A percentile compares a stretch with the other conserved stretches of the same genome.
These are phyloP conservation scores for Sungouiozyma intestinalis DNA, from an alignment of 805 yeast species.

Conservation along the genomic window DNA sequence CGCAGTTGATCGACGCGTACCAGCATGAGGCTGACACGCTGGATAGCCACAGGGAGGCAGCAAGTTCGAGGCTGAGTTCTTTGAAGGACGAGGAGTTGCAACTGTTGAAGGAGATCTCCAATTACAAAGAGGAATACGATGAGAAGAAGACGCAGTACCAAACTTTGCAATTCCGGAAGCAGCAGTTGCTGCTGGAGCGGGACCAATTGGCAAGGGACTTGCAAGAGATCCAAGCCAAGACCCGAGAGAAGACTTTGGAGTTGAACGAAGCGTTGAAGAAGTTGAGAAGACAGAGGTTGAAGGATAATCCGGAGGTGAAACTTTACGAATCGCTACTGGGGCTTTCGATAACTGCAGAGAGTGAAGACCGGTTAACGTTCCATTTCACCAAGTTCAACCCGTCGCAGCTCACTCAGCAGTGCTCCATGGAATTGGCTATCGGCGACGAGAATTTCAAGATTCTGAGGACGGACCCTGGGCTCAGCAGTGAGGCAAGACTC, in stretches of 20 bases:
- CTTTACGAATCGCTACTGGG: slow-evolving; percentile 48
- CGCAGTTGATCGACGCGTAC: slow-evolving; percentile 6
- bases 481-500: slow-evolving; percentile 17
- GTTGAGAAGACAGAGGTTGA: slow-evolving; percentile 34
- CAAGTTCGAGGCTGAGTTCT: slow-evolving; percentile 20
- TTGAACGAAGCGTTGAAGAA: slow-evolving; percentile 27
- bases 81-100: slow-evolving; percentile 23
- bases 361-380: slow-evolving; percentile 32
- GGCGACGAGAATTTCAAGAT: slow-evolving; percentile 33
- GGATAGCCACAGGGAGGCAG: slow-evolving; percentile 4
- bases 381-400: slow-evolving; percentile 40
- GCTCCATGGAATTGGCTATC: slow-evolving; percentile 37
- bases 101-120: slow-evolving; percentile 22
- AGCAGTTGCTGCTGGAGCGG: slow-evolving; percentile 26
- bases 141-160: slow-evolving; percentile 30
- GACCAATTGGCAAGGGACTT: slow-evolving; percentile 15
- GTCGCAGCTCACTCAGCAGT: slow-evolving; percentile 33
- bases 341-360: slow-evolving; percentile 37
- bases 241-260: slow-evolving; percentile 26
- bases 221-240: slow-evolving; percentile 25
- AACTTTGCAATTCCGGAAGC: slow-evolving; percentile 30
- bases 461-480: slow-evolving; percentile 30
- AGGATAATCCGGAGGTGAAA: slow-evolving; percentile 41
- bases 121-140: slow-evolving; percentile 9
- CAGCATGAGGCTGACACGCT: slow-evolving; percentile 24